Evolutionary conservation across 2,329 filamentous ascomycete species (phyloP), one percentile per base, ranked within the genome.

Genomic region (Monosporascus sp.): DNA sequence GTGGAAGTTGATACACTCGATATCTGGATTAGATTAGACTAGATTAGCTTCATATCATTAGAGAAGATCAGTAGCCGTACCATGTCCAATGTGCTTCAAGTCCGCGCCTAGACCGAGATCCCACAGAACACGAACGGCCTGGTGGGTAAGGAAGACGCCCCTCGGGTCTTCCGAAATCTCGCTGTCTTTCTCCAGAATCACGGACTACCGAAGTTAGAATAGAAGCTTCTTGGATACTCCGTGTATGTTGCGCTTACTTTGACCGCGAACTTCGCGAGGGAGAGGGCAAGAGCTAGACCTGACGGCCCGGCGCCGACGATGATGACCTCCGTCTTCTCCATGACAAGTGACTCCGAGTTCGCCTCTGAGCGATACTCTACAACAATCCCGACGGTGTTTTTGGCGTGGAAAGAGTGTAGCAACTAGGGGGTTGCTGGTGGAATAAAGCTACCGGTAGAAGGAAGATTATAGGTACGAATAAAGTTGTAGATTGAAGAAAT

Each of bases 231-330:
- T 14, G 5, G 11, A 24, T 48, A 18, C 2, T 15, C 37, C 3
- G 2, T 46, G 3, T n/a, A 14, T 40, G 45, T 48, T 48, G 31
- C 45, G 5, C 56, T 52, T 38, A 64, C 63, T 48, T 58, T 59
- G 28, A 65, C 46, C 38, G 58, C 53, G 49, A 63, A 57, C 46
- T 56, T 60, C 7, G 59, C 61, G 14, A 65, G 51, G 18, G 52
- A 55, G 11, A 65, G 55, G 11, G 54, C 62, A 20, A 65, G 47
- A 14, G 57, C 54, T 22, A 65, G 53, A 9, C 63, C 62, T 18
- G 63, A 51, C 18, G 63, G 63, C 3, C 63, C 63, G 35, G 61
- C 62, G 22, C 63, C 63, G 7, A 64, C 58, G 22, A 65, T 63
- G 37, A 65, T 52, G 15, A 64, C 63, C 20, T 64, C 56, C 17